Evolutionary conservation across 2,329 filamentous ascomycete genomes (phyloP).

Genomic region (Cordyceps tenuipes): DNA sequence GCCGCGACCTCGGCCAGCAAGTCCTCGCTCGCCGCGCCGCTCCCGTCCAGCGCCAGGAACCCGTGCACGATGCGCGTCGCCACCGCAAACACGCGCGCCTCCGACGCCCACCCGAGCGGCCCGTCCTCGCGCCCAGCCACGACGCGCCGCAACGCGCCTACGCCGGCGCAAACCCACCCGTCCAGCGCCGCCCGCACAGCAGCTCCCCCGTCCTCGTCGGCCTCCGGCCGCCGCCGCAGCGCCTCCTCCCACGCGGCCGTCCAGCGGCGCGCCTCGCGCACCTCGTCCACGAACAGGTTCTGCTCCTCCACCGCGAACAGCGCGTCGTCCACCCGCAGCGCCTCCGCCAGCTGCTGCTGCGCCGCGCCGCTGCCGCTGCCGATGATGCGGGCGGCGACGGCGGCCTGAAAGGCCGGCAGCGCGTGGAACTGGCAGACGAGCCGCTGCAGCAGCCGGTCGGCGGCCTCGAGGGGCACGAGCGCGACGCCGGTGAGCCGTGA

Average conservation of each 20-base stretch:
- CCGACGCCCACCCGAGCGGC: conserved; percentile 64
- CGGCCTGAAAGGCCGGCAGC: conserved; percentile 28
- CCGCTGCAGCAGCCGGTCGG: conserved; percentile 36
- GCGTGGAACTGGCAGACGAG: conserved; percentile 29
- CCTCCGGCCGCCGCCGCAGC: conserved; percentile 12
- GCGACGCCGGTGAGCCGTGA: conserved; percentile 35
- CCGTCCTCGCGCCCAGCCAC: conserved; percentile 42
- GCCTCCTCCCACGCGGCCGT: conserved; percentile 33
- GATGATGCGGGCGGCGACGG: conserved; percentile 35
- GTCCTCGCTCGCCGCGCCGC: conserved; percentile 9
- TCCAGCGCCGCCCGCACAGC: conserved; percentile 21
- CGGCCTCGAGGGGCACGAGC: conserved; percentile 41
- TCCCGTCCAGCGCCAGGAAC: conserved; percentile 26
- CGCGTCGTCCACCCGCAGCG: conserved; percentile 50
- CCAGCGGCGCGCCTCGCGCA: conserved; percentile 68
- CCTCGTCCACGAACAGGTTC: conserved; percentile 85
- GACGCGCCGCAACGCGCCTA: conserved; percentile 33
- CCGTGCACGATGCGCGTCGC: conserved; percentile 39
- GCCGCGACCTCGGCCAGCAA: conserved; percentile 13
- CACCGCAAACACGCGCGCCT: conserved; percentile 57
- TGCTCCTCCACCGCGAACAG: conserved; percentile 88
- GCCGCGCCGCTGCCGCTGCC: conserved; percentile 20
- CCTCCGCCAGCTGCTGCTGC: conserved; percentile 31
- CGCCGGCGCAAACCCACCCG: conserved; percentile 43
- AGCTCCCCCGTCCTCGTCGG: conserved; percentile 17